Base-by-base conservation (phyloP, 768 basidiomycete species). In the Calocera cornea region DNA sequence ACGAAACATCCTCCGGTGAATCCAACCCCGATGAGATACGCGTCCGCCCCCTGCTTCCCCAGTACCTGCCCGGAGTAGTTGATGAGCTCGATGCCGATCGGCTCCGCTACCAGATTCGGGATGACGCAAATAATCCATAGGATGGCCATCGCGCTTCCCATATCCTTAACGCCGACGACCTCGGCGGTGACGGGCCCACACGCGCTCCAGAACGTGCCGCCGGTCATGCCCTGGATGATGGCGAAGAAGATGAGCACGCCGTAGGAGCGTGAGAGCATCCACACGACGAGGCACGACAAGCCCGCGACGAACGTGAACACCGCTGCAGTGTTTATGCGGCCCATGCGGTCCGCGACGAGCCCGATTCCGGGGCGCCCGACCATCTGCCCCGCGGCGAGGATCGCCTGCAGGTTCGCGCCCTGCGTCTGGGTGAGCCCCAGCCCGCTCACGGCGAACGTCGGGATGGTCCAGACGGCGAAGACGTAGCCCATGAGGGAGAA, bases 401-500 rank as follows among this genome's bases (percentile, higher is more conserved):
- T 69, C 38, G 75, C 72, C 54, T 76, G 75, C 8, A 77, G 68
- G 1, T 74, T 73, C 8, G 76, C 72, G 19, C 74, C 75, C 69
- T 75, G 69, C 19, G 72, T 69, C 71, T 77, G 75, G 1, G 75
- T 70, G 1, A 76, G 66, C 16, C 68, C 65, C 19, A 76, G 66
- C 16, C 65, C 76, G 34, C 63, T 60, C 1, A 75, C 75, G 29
- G 75, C 72, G 71, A 72, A 75, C 11, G 76, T 73, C 2, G 76
- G 72, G 40, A 76, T 69, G 31, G 72, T 72, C 41, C 73, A 74
- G 31, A 77, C 69, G 38, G 73, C 70, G 54, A 77, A 71, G 50
- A 74, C 73, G 69, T 77, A 77, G n/a, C 72, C 71, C 31, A 77
- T 71, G 67, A 74, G 71, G 0, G 72, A 66, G 40, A 77, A 72